These are phyloP conservation scores for Penicillium griseofulvum DNA, from an alignment of 2,329 filamentous ascomycete genomes.

Conservation along the genomic window DNA sequence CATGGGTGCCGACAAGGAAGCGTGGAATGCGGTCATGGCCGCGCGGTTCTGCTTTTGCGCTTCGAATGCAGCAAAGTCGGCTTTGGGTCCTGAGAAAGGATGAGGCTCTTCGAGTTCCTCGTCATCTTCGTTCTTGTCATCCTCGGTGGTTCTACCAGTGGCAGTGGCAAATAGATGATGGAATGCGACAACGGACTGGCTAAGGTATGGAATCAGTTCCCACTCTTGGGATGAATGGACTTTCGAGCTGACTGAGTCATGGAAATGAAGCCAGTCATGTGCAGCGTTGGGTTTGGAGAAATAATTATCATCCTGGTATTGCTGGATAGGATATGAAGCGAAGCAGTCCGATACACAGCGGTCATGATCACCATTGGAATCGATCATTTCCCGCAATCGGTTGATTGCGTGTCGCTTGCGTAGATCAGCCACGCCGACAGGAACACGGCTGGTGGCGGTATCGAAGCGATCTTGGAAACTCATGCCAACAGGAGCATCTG, in stretches of 20 bases:
- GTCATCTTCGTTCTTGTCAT: slow-evolving; percentile 47
- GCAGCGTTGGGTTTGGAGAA: slow-evolving; percentile 82
- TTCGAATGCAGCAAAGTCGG: slow-evolving; percentile 79
- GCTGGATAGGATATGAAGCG: slow-evolving; percentile 76
- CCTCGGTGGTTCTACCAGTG: slow-evolving; percentile 47
- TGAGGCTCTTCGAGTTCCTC: slow-evolving; percentile 53
- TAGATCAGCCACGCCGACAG: slow-evolving; percentile 59
- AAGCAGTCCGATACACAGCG: slow-evolving; percentile 71
- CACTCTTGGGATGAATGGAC: slow-evolving; percentile 86
- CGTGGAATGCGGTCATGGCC: slow-evolving; percentile 70
- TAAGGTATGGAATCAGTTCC: slow-evolving; percentile 85
- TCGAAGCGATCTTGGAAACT: slow-evolving; percentile 38
- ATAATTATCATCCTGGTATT: slow-evolving; percentile 89
- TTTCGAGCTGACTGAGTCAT: slow-evolving; percentile 75
- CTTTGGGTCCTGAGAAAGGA: slow-evolving; percentile 78
- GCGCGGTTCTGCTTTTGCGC: slow-evolving; percentile 74
- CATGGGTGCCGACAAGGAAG: slow-evolving; percentile 67
- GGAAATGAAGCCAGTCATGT: slow-evolving; percentile 95
- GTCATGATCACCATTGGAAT: slow-evolving; percentile 62
- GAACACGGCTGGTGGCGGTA: slow-evolving; percentile 25
- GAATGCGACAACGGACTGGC: slow-evolving; percentile 81
- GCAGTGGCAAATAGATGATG: slow-evolving; percentile 85
- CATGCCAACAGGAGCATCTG: slow-evolving; percentile 41
- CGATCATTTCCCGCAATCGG: slow-evolving; percentile 59
- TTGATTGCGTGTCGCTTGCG: slow-evolving; percentile 59